phyloP scores from a whole-genome alignment of 106 monocot species.

The Platanthera zijinensis region DNA sequence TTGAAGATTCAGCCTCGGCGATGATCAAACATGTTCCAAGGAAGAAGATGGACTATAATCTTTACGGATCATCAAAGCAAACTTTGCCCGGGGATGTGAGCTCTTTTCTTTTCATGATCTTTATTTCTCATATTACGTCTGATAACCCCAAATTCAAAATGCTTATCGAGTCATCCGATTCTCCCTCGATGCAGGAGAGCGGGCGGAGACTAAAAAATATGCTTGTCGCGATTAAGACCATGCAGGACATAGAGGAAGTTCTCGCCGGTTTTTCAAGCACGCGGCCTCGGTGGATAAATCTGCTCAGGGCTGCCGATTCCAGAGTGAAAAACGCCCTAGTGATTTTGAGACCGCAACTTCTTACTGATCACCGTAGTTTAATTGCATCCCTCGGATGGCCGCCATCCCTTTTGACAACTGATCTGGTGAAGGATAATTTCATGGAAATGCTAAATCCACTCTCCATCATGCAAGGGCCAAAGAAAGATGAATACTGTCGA shows the following conservation, averaged over 20 bases:
- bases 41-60: constrained; percentile 8
- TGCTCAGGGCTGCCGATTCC: constrained; percentile 54
- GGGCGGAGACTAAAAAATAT: constrained; percentile 38
- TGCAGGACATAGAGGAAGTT: constrained; percentile 48
- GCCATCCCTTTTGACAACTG: constrained; percentile 39
- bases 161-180: not conserved
- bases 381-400: constrained; percentile 73
- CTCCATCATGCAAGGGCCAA: constrained; percentile 45
- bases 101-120: not conserved
- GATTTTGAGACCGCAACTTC: constrained; percentile 55
- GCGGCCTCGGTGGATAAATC: constrained; percentile 38
- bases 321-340: constrained; percentile 49
- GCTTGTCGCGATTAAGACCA: constrained; percentile 32
- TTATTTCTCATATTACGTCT: not conserved
- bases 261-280: constrained; percentile 16
- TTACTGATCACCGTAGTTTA: constrained; percentile 48
- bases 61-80: constrained; percentile 12
- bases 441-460: constrained; percentile 41
- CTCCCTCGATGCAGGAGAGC: constrained; percentile 27
- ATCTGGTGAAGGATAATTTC: constrained; percentile 9
- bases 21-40: constrained; percentile 35
- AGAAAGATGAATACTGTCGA: constrained; percentile 38
- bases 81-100: constrained; percentile 17
- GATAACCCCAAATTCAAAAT: too few species aligned
- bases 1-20: constrained; percentile 61